Evolutionary conservation across 495 filamentous ascomycete species (phyloP).

Genomic region (Xylaria venustula): DNA sequence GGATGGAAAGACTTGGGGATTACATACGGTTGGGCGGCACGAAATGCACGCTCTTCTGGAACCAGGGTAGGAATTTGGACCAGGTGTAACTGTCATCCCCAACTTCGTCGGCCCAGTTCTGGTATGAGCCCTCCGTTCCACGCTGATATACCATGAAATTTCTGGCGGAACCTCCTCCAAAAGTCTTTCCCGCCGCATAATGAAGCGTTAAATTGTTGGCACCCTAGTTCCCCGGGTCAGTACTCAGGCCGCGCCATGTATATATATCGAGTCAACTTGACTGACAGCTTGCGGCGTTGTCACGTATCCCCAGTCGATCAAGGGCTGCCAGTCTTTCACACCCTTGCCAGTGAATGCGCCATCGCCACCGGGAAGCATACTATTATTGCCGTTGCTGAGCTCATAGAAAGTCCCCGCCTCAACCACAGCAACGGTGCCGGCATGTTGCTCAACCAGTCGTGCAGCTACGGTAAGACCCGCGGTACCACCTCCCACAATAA

Average conservation of each 20-base stretch:
- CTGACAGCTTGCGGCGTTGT: conserved; percentile 14
- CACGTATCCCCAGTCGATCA: conserved; percentile 49
- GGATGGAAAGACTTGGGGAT: no score
- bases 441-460: conserved; percentile 36
- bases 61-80: conserved; percentile 42
- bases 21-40: conserved; percentile 27
- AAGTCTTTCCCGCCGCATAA: conserved; percentile 41
- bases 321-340: conserved; percentile 22
- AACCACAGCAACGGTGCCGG: conserved; percentile 39
- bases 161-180: conserved; percentile 47
- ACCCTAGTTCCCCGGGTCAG: conserved; percentile 11
- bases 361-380: conserved; percentile 35
- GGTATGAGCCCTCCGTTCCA: conserved; percentile 34
- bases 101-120: conserved; percentile 45
- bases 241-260: neutral
- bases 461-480: conserved; percentile 50
- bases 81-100: conserved; percentile 47
- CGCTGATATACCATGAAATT: conserved; percentile 55
- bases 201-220: conserved; percentile 27
- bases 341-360: conserved; percentile 12
- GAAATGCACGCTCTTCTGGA: conserved; percentile 36
- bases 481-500: conserved; percentile 55
- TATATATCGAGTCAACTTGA: neutral
- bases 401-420: conserved; percentile 61
- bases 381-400: conserved; percentile 42